Evolutionary conservation across 495 filamentous ascomycete species (phyloP).

Genomic region (Neurospora sp.): DNA sequence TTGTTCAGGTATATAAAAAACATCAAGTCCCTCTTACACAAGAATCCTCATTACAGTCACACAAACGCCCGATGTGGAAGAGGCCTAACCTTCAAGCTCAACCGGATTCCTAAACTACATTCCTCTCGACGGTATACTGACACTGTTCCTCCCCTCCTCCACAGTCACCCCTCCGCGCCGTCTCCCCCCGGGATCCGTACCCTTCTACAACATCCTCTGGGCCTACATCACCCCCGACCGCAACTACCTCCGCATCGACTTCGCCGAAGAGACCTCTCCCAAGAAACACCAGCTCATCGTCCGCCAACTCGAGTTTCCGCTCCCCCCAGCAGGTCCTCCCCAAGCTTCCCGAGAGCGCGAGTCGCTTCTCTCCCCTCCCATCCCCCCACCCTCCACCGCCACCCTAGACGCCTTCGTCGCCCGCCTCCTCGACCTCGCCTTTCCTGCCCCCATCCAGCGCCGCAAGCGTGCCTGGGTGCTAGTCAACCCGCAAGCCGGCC

Average conservation of each 20-base stretch:
- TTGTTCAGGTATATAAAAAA: background rate
- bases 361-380: constrained; percentile 50
- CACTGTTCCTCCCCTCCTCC: background rate
- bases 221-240: constrained; percentile 47
- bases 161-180: background rate
- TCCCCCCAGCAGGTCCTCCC: background rate
- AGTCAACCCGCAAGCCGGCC: constrained; percentile 84
- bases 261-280: constrained; percentile 38
- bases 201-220: constrained; percentile 79
- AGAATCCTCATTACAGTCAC: background rate
- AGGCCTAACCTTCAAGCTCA: background rate
- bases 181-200: constrained; percentile 34
- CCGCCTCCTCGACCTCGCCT: constrained; percentile 56
- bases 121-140: background rate
- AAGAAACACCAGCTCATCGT: constrained; percentile 11
- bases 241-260: constrained; percentile 61
- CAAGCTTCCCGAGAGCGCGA: constrained; percentile 26
- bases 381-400: constrained; percentile 30
- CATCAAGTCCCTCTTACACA: background rate
- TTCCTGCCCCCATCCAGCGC: constrained; percentile 52
- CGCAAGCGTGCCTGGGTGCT: constrained; percentile 74
- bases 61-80: background rate
- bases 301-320: constrained; percentile 14
- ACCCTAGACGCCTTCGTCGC: constrained; percentile 32
- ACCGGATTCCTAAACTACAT: background rate